phyloP scores from a whole-genome alignment of 306 rosid species.

The Elaeagnus macrophylla region DNA sequence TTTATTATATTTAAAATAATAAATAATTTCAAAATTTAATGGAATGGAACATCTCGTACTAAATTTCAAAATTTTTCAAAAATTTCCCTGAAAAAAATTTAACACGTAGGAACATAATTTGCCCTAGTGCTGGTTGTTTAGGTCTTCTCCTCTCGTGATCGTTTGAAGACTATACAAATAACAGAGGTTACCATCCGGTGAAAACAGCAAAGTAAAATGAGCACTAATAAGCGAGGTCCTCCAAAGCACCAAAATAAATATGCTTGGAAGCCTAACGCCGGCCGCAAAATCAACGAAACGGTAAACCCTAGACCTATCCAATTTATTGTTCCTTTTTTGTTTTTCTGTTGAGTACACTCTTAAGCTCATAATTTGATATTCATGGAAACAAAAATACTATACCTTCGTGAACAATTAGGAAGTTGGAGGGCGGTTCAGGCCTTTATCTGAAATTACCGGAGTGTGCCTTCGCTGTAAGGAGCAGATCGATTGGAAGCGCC shows the following conservation, averaged over 20 bases:
- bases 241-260: slow-evolving; percentile 69
- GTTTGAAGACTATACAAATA: no score
- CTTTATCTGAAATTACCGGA: slow-evolving; percentile 65
- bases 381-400: neutral
- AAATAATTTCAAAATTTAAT: no score
- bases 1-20: no score
- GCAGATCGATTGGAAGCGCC: slow-evolving; percentile 89
- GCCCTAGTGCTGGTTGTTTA: no score
- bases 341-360: neutral
- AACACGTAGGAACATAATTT: no score
- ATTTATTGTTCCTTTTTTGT: neutral
- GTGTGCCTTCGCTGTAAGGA: slow-evolving; percentile 85
- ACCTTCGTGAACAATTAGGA: slow-evolving; percentile 30
- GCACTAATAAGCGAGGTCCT: slow-evolving; percentile 30
- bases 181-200: neutral
- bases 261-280: slow-evolving; percentile 91
- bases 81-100: no score
- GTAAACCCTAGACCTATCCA: slow-evolving; percentile 10
- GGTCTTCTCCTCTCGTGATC: no score
- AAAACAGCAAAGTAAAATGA: slow-evolving; percentile 26
- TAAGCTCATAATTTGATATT: neutral
- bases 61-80: no score
- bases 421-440: slow-evolving; percentile 76
- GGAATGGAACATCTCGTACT: no score
- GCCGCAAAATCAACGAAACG: slow-evolving; percentile 77